Base-by-base conservation (phyloP, 75 land plant species). In the Isoetes taiwanensis region DNA sequence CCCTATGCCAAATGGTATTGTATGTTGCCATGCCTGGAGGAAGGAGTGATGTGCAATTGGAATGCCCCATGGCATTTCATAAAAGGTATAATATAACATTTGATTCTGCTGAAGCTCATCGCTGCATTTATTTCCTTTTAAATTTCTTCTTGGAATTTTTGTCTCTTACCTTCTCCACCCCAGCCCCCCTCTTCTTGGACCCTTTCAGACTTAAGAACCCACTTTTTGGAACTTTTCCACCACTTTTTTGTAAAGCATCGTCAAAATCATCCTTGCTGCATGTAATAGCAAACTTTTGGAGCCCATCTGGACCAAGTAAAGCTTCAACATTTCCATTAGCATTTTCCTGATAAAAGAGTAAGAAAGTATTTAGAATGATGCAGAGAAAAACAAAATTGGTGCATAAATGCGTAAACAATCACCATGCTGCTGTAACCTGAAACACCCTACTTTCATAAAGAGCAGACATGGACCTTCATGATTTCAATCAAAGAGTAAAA, bases 201-300 rank as follows among this genome's bases (percentile, higher is more conserved):
- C 71, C 63, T 64, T 88, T 88, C 19, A 88, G 72, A 64, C 85
- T 84, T 12, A 88, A 52, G 5, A 78, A 41, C 5, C 90, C 83
- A 59, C 85, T 75, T 6, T 76, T 48, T 4, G 78, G 64, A 14
- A 81, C 16, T 64, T 89, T 94, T 41, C 72, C 78, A 46, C 68
- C 67, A 38, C 72, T 77, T 27, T 64, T 74, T 40, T 67, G 59
- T 27, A 91, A 57, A 26, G 83, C 98, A 30, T 62, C 75, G 43
- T 80, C 98, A 60, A 87, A 74, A 43, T 87, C 96, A 57, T 64
- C 83, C 28, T 81, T 83, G 40, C 40, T 66, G 19, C 72, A 85
- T 3, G 66, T 66, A 57, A 87, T 91, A 9, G 89, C 97, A 72
- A 78, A 87, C 50, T 75, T 76, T 59, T 83, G 76, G 16, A 87